Evolutionary conservation across 805 yeast species (phyloP), one percentile per base, ranked within the genome.

Genomic region (Monosporozyma aerobia): DNA sequence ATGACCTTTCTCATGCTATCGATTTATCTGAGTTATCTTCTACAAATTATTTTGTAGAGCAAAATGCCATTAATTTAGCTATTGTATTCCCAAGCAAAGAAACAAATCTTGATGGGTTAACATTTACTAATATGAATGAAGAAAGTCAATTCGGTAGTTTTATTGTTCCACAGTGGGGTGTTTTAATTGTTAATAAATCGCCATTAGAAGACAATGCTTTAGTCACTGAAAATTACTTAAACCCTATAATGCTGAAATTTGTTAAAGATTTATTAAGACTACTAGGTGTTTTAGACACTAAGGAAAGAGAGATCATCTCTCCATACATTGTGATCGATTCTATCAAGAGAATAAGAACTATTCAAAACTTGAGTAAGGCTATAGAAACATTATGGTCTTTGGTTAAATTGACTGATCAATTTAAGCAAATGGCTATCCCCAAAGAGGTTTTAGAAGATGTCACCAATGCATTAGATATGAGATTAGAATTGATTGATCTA

Each of bases 91-190:
- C 72, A 2, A 56, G 44, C 71, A 57, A 56, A 19, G 54, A 56
- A 29, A 54, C 61, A 9, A 35, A 53, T 9, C 56, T 59, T 7
- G 54, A 59, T 81, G 47, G 83, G 77, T 65, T 80, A 83, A 37
- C 48, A 6, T 64, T 62, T 39, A 53, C 61, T 16, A 29, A 55
- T 22, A 23, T 9, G 2, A 43, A 43, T 23, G 37, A 32, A 23
- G 35, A 47, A 29, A 39, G 33, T 1, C 52, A 55, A 23, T 67
- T 69, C 68, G 51, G 59, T 48, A 60, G 68, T 51, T 90, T 85
- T 62, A 67, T 86, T 47, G 80, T 92, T 23, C 95, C 97, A 7
- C 95, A 87, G 68, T 90, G 96, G 96, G 97, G 56, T 79, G 87
- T 53, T 67, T 72, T 61, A 71, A 84, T 57, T 63, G 71, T 64